These are phyloP conservation scores for Pneumocystis canis DNA, from an alignment of 1,139 yeast species.

Conservation along the genomic window DNA sequence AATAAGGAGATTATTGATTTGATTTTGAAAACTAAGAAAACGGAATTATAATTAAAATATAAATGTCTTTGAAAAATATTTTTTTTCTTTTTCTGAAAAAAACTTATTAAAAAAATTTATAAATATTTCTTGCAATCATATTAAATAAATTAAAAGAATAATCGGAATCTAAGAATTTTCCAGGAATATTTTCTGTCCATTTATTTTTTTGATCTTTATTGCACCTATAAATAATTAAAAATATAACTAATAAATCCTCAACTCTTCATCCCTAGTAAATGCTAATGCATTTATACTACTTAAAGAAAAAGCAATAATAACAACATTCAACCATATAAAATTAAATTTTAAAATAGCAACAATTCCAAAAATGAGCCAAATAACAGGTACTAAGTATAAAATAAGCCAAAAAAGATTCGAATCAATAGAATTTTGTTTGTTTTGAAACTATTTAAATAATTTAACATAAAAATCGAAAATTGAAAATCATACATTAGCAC, in stretches of 20 bases:
- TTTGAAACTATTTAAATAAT: slow-evolving; percentile 33
- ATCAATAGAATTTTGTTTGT: slow-evolving; percentile 82
- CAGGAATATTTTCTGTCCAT: neutral
- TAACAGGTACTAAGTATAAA: slow-evolving; percentile 55
- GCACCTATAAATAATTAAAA: neutral
- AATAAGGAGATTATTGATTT: neutral
- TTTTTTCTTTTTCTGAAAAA: neutral
- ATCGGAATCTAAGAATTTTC: neutral
- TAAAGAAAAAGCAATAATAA: slow-evolving; percentile 11
- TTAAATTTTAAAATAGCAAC: slow-evolving; percentile 66
- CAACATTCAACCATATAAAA: slow-evolving; percentile 47
- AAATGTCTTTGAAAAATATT: neutral
- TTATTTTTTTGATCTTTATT: neutral
- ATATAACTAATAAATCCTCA: neutral
- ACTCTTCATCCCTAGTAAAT: slow-evolving; percentile 10
- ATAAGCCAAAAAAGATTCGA: slow-evolving; percentile 77
- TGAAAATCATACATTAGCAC: slow-evolving; percentile 39
- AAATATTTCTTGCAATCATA: neutral
- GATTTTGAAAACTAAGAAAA: neutral
- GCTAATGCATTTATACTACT: slow-evolving; percentile 11
- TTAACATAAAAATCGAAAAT: neutral
- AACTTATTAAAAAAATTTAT: neutral
- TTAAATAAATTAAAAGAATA: neutral
- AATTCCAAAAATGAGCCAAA: slow-evolving; percentile 61
- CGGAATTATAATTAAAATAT: neutral